Conservation (phyloP, 192 early-diverging fungal species). For the Paraglomus occultum region DNA sequence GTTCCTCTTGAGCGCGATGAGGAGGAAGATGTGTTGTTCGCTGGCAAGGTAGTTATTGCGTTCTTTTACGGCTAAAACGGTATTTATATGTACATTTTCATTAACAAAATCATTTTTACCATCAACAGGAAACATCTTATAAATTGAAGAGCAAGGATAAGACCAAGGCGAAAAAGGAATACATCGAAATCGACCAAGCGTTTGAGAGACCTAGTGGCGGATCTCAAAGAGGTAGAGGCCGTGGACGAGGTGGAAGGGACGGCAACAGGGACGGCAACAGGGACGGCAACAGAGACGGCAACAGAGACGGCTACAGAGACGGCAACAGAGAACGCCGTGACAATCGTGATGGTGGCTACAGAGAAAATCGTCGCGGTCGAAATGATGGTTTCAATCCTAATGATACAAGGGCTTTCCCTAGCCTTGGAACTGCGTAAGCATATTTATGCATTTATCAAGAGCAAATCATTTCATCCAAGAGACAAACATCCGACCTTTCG, state of each 20-base stretch:
- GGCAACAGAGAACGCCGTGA: neutral
- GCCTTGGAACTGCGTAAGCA: slow-evolving; percentile 43
- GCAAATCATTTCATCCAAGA: neutral
- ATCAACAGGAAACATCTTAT: slow-evolving; percentile 26
- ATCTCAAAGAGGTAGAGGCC: slow-evolving; percentile 50
- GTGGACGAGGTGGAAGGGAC: slow-evolving; percentile 46
- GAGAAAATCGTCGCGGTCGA: slow-evolving; percentile 36
- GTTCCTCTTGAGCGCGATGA: slow-evolving; percentile 70
- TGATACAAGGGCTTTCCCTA: slow-evolving; percentile 73
- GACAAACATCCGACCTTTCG: neutral
- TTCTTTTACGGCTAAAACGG: neutral
- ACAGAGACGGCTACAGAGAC: neutral
- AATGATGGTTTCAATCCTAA: slow-evolving; percentile 58
- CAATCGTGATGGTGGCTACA: slow-evolving; percentile 36
- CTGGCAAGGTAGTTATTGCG: slow-evolving; percentile 57
- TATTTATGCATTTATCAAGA: neutral
- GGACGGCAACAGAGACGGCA: neutral
- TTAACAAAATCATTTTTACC: slow-evolving; percentile 23
- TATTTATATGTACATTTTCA: slow-evolving; percentile 13
- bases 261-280: neutral
- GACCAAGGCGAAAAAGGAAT: slow-evolving; percentile 67
- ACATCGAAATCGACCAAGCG: slow-evolving; percentile 80
- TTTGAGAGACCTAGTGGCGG: slow-evolving; percentile 72
- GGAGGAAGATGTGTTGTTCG: slow-evolving; percentile 69
- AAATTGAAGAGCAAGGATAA: slow-evolving; percentile 52